Base-by-base conservation (phyloP, 495 filamentous ascomycete genomes). In the Penicillium egyptiacum region DNA sequence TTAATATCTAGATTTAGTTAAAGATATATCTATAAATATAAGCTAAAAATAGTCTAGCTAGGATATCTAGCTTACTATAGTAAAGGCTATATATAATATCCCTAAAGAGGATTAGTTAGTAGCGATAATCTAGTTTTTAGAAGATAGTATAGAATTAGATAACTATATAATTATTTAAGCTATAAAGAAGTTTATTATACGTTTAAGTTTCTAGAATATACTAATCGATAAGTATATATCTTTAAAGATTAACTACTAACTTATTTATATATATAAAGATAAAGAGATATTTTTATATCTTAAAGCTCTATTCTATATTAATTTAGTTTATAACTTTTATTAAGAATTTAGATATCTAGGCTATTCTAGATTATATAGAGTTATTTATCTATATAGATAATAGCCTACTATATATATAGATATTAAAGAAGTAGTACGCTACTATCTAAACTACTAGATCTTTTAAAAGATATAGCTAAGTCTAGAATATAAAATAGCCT, bases 301-400 rank as follows among this genome's bases (percentile, higher is more conserved):
- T 31, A 31, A 45, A 25, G 5, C 23, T 11, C 7, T 12, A 10
- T 23, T 30, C 1, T 9, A 9, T 2, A 0, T 9, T 46, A 9
- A 52, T 0, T 7, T 47, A 11, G 1, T 58, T 6, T 14, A 41
- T 9, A 25, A 46, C 0, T 1, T 25, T n/a, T 52, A 53, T 30
- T 35, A 52, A 0, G 10, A 58, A 0, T 58, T 40, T 40, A 40
- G 49, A 2, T 48, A 58, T 25, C 14, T 58, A 16, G 8, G 17
- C 8, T 58, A n/a, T 35, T 7, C 16, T 20, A 1, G 8, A 31
- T 30, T 58, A 26, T 40, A 53, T 22, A 33, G 39, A 0, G 10
- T 57, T 11, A 20, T 58, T 3, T 10, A 12, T 0, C 31, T 11
- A 0, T 4, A 16, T 0, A 4, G 4, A 0, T 53, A 58, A 16